Evolutionary conservation across 2,329 filamentous ascomycete genomes (phyloP), one percentile per base, ranked within the genome.

Genomic region (Leptographium galeiforme): DNA sequence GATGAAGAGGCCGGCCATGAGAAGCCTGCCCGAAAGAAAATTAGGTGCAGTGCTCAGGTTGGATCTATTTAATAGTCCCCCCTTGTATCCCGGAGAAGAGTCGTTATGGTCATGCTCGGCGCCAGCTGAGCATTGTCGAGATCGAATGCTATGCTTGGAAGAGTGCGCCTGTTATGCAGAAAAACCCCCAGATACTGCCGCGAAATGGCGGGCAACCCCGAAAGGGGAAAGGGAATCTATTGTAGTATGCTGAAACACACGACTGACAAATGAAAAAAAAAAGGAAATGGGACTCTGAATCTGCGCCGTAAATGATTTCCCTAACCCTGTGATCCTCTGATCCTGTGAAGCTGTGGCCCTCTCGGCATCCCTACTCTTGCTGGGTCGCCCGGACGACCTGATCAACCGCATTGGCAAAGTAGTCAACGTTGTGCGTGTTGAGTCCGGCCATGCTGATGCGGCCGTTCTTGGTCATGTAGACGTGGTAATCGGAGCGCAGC

Each of bases 381-480:
- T 38, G 25, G 14, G 60, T 58, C 65, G 77, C 78, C 59, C 79
- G 72, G 32, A 97, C 88, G 36, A 91, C 87, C 68, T 85, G 85
- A 66, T 96, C 85, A 13, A 97, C 80, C 1, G 91, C 89, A 68
- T 86, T 83, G 48, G 90, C 93, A 63, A 97, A 87, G 71, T 96
- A 95, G 53, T 95, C 89, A 55, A 97, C 77, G 66, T 97, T 98
- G 63, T 84, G 73, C 32, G 87, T 86, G 70, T 97, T 97, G 60
- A 97, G 72, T n/a, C 93, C 93, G 6, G 93, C 93, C 91, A 98
- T 97, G 66, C 87, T 94, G 70, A 97, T 95, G 49, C 93, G 85
- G 25, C 93, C 93, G 65, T 98, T 98, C 80, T 96, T 96, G 60
- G 91, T 97, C 80, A 91, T 90, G 72, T 93, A 93, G 52, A 93